Percentiles rank a stretch among this genome's conserved stretches.
Evolutionary conservation across 1,284 basidiomycete species (phyloP).

Genomic region (Cystobasidium sp.): DNA sequence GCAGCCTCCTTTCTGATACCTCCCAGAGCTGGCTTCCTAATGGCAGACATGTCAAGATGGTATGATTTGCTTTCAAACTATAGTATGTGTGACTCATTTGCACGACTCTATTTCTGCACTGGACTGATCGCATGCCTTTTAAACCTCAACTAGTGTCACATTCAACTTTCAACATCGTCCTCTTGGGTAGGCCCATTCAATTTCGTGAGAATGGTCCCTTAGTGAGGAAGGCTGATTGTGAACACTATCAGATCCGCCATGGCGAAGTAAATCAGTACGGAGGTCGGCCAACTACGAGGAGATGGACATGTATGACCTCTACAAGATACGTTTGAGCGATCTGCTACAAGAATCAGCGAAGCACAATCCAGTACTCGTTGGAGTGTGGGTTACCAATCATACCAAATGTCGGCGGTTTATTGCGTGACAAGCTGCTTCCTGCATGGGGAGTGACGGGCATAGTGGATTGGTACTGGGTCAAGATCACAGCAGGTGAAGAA

Average conservation of each 20-base stretch:
- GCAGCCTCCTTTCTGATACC: constrained; percentile 27
- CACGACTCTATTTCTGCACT: neutral
- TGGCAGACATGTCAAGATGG: constrained; percentile 40
- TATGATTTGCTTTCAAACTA: neutral
- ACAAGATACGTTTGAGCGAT: constrained; percentile 46
- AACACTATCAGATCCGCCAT: constrained; percentile 46
- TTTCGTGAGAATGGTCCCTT: neutral
- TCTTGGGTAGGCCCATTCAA: constrained; percentile 7
- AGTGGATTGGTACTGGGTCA: constrained; percentile 53
- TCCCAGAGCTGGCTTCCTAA: constrained; percentile 24
- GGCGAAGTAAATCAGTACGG: constrained; percentile 50
- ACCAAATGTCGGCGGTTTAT: constrained; percentile 51
- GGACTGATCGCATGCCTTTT: neutral
- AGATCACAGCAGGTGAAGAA: constrained; percentile 42
- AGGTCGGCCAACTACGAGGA: constrained; percentile 48
- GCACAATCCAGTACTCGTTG: constrained; percentile 45
- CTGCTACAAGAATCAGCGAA: constrained; percentile 38
- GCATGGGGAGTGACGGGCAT: constrained; percentile 44
- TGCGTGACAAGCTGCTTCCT: constrained; percentile 50
- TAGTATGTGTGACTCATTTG: neutral
- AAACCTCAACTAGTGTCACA: neutral
- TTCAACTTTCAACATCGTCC: constrained; percentile 22
- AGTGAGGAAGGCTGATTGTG: neutral
- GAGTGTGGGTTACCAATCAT: constrained; percentile 51
- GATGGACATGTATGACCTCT: constrained; percentile 52